A percentile compares a stretch with the other conserved stretches of the same genome.
phyloP scores from a whole-genome alignment of 345 rosid genomes.

The Hibiscus tridactylites region DNA sequence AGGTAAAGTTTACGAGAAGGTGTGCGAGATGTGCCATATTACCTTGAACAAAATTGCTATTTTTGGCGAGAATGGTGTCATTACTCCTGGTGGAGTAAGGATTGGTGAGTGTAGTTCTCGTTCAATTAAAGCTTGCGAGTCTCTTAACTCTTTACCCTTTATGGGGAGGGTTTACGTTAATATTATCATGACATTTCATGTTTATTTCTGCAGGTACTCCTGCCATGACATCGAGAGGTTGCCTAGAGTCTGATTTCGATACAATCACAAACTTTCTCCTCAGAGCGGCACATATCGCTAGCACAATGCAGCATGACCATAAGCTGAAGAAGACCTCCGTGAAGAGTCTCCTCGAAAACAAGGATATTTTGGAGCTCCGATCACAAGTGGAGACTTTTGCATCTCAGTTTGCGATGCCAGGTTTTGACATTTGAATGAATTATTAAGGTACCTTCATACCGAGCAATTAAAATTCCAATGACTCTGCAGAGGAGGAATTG shows the following conservation, averaged over 20 bases:
- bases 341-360: constrained; percentile 47
- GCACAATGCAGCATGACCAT: constrained; percentile 48
- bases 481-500: background rate
- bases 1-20: constrained; percentile 76
- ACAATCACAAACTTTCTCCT: constrained; percentile 68
- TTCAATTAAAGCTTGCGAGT: constrained; percentile 1
- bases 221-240: constrained; percentile 92
- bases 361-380: constrained; percentile 62
- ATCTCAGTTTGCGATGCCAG: constrained; percentile 83
- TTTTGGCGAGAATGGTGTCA: constrained; percentile 60
- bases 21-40: constrained; percentile 79
- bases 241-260: constrained; percentile 85
- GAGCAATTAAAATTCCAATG: background rate
- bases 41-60: constrained; percentile 74
- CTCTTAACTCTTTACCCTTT: background rate
- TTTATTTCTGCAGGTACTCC: constrained; percentile 57
- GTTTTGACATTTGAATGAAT: constrained; percentile 47
- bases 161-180: background rate
- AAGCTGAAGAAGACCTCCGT: constrained; percentile 49
- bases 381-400: constrained; percentile 63
- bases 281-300: constrained; percentile 69
- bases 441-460: background rate
- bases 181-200: background rate
- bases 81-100: constrained; percentile 84
- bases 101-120: constrained; percentile 46